phyloP scores from a whole-genome alignment of 495 filamentous ascomycete species.

The Podospora comata region DNA sequence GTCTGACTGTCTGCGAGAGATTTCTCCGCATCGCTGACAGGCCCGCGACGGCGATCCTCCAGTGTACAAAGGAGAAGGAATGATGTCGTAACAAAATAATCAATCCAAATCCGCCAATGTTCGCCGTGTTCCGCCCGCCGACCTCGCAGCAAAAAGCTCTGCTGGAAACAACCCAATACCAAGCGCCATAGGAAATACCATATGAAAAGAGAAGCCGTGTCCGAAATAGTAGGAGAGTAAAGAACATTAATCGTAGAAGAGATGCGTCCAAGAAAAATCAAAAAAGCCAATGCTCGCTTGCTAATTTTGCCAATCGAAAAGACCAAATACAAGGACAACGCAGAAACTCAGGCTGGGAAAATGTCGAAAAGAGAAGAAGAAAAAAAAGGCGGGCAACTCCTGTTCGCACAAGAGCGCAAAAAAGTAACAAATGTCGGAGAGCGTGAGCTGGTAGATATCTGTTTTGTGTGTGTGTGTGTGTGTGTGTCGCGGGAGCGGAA shows the following conservation, averaged over 20 bases:
- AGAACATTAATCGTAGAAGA: slow-evolving; percentile 16
- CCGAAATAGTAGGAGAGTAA: slow-evolving; percentile 7
- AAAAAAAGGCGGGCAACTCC: slow-evolving; percentile 7
- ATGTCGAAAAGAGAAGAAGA: background rate
- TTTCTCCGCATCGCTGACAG: slow-evolving; percentile 22
- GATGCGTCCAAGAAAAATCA: slow-evolving; percentile 19
- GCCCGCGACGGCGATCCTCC: slow-evolving; percentile 6
- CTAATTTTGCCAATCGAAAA: slow-evolving; percentile 17
- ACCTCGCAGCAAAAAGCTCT: slow-evolving; percentile 25
- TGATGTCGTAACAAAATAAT: slow-evolving; percentile 14
- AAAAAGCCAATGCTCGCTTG: slow-evolving; percentile 34
- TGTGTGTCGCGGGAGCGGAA: slow-evolving; percentile 35
- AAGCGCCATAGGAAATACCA: slow-evolving; percentile 23
- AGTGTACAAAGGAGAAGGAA: slow-evolving; percentile 16
- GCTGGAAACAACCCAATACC: slow-evolving; percentile 27
- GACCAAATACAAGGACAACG: background rate
- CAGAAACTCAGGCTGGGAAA: slow-evolving; percentile 7
- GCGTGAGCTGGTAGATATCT: slow-evolving; percentile 39
- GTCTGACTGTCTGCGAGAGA: slow-evolving; percentile 16
- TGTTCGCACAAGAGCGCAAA: slow-evolving; percentile 5
- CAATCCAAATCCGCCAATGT: slow-evolving; percentile 17
- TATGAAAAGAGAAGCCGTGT: background rate
- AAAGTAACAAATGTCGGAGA: slow-evolving; percentile 19
- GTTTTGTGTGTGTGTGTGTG: slow-evolving; percentile 31
- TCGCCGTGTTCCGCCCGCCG: slow-evolving; percentile 23